phyloP scores from a whole-genome alignment of 495 filamentous ascomycete genomes.

The Annulohypoxylon bovei region DNA sequence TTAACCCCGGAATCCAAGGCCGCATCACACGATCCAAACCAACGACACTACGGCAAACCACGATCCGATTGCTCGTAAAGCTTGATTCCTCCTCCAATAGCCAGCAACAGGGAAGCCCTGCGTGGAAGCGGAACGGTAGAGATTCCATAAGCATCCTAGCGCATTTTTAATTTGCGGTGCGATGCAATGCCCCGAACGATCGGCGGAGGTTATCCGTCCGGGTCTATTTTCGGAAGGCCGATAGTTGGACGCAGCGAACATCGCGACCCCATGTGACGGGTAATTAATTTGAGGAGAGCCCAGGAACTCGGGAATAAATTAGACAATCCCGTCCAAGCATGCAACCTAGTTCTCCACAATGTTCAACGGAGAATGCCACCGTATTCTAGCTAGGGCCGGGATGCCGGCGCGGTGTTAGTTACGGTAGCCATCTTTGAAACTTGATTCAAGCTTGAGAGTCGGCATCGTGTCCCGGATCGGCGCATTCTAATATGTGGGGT shows the following conservation, averaged over 20 bases:
- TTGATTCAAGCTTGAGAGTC: background rate
- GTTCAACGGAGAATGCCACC: background rate
- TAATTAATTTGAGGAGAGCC: constrained; percentile 1
- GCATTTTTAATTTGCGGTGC: constrained; percentile 18
- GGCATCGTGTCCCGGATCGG: constrained; percentile 25
- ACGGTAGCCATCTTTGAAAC: background rate
- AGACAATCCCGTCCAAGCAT: constrained; percentile 7
- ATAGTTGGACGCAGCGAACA: background rate
- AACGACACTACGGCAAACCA: background rate
- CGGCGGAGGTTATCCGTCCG: constrained; percentile 43
- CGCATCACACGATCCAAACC: constrained; percentile 3
- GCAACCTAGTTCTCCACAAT: background rate
- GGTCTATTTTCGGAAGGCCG: constrained; percentile 35
- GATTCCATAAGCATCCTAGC: constrained; percentile 37
- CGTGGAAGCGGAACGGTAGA: constrained; percentile 11
- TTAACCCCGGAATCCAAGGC: constrained; percentile 2
- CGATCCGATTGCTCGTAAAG: background rate
- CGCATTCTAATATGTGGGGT: background rate
- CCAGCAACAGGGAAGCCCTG: constrained; percentile 7
- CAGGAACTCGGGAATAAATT: constrained; percentile 32
- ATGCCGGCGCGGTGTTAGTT: constrained; percentile 23
- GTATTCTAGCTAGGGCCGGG: constrained; percentile 16
- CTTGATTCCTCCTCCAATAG: constrained; percentile 20
- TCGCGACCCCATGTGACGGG: background rate
- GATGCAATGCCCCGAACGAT: constrained; percentile 22